Percentiles rank a stretch among this genome's conserved stretches.
phyloP scores from a whole-genome alignment of 345 rosid species.

The Stellera chamaejasme region DNA sequence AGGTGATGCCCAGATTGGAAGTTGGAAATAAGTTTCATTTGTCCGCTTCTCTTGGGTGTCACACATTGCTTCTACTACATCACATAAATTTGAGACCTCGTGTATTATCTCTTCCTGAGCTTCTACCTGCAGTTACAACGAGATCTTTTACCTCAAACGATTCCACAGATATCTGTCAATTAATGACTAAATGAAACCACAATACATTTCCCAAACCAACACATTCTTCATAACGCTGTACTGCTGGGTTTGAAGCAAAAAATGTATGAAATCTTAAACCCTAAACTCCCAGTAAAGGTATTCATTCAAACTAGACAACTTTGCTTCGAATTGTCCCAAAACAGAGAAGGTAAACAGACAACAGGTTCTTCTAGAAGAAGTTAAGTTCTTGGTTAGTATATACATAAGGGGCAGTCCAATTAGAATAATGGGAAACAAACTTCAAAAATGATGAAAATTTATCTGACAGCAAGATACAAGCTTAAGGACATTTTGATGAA shows the following conservation, averaged over 20 bases:
- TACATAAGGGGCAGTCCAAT: too few species aligned
- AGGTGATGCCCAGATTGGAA: constrained; percentile 76
- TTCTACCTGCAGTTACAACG: constrained; percentile 41
- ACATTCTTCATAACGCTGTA: too few species aligned
- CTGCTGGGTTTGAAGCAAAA: background rate
- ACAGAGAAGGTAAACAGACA: too few species aligned
- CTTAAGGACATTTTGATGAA: too few species aligned
- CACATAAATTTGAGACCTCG: constrained; percentile 51
- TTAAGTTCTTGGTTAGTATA: too few species aligned
- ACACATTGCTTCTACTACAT: constrained; percentile 56
- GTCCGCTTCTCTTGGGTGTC: constrained; percentile 33
- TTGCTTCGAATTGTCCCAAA: too few species aligned
- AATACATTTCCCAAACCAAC: background rate
- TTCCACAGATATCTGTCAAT: background rate
- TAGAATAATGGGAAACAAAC: too few species aligned
- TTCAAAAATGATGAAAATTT: too few species aligned
- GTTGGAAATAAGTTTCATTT: constrained; percentile 36
- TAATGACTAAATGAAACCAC: background rate
- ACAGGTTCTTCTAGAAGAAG: too few species aligned
- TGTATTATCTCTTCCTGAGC: constrained; percentile 47
- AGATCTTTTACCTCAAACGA: background rate
- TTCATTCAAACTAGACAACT: too few species aligned
- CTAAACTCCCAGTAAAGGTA: too few species aligned
- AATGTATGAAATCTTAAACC: background rate
- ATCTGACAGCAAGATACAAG: too few species aligned